phyloP scores from a whole-genome alignment of 2,329 filamentous ascomycete species.

The Dactylellina cionopaga region DNA sequence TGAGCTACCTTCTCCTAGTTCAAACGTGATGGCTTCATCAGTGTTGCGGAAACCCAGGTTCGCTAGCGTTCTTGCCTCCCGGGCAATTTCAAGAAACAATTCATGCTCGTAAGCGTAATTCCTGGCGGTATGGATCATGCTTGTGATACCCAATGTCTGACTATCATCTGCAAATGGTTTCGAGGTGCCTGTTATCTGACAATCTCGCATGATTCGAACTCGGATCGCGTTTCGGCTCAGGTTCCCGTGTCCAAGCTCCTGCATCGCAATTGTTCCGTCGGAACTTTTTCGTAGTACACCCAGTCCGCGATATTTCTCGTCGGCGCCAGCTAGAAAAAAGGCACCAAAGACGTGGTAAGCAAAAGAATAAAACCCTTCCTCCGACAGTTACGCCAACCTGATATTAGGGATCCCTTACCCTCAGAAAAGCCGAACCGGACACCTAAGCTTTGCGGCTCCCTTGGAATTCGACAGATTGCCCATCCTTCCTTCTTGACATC shows the following conservation, averaged over 20 bases:
- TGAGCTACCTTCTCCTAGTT: conserved; percentile 48
- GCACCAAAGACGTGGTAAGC: too few species aligned
- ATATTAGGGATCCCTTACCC: conserved; percentile 61
- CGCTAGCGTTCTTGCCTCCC: conserved; percentile 79
- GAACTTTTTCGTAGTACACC: conserved; percentile 79
- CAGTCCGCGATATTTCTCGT: conserved; percentile 76
- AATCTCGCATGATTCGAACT: conserved; percentile 72
- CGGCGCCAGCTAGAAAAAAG: conserved; percentile 66
- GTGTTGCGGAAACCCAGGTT: conserved; percentile 75
- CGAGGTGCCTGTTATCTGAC: conserved; percentile 69
- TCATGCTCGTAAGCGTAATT: conserved; percentile 86
- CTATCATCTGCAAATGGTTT: conserved; percentile 68
- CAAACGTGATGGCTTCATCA: conserved; percentile 66
- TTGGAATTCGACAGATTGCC: conserved; percentile 81
- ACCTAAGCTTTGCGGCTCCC: conserved; percentile 77
- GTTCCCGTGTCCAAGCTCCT: conserved; percentile 67
- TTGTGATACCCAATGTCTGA: conserved; percentile 66
- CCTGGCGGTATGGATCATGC: conserved; percentile 76
- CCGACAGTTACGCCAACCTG: too few species aligned
- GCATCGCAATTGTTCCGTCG: conserved; percentile 79
- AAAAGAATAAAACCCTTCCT: too few species aligned
- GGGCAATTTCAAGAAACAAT: conserved; percentile 86
- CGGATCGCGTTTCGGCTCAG: conserved; percentile 68
- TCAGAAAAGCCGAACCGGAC: conserved; percentile 92
- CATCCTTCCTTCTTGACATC: conserved; percentile 84